A percentile compares a stretch with the other conserved stretches of the same genome.
phyloP scores from a whole-genome alignment of 1,139 yeast genomes.

The Debaryomyces sp. region DNA sequence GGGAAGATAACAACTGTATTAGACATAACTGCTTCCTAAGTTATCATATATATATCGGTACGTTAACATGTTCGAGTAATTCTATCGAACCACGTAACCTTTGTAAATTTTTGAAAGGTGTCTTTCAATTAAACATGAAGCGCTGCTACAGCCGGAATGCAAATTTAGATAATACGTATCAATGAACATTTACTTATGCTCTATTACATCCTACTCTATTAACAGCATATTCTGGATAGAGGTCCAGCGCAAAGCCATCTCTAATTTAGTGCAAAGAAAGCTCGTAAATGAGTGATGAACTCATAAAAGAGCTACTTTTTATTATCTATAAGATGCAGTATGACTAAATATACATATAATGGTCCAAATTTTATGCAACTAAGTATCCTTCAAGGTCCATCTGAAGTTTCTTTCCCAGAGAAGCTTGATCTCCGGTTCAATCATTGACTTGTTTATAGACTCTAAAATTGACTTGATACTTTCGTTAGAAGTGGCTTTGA shows the following conservation, averaged over 20 bases:
- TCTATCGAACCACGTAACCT: background rate
- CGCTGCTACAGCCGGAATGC: background rate
- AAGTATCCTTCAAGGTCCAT: slow-evolving; percentile 9
- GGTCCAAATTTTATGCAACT: background rate
- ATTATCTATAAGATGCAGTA: background rate
- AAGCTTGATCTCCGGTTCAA: slow-evolving; percentile 22
- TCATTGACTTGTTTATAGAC: slow-evolving; percentile 25
- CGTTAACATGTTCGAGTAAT: background rate
- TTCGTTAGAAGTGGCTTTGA: slow-evolving; percentile 17
- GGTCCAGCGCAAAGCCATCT: background rate
- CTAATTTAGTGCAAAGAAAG: background rate
- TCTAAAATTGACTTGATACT: slow-evolving; percentile 24
- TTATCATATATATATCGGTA: background rate
- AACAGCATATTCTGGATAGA: background rate
- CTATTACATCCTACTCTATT: background rate
- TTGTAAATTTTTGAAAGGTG: background rate
- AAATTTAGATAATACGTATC: background rate
- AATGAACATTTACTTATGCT: background rate
- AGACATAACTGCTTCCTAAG: background rate
- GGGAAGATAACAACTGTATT: background rate
- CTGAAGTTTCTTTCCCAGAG: slow-evolving; percentile 11
- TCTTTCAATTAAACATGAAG: background rate
- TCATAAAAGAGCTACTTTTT: background rate
- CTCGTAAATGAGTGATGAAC: background rate
- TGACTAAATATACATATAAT: background rate